These are phyloP conservation scores for Verbena officinalis DNA, from an alignment of 257 asterid species.

Conservation along the genomic window DNA sequence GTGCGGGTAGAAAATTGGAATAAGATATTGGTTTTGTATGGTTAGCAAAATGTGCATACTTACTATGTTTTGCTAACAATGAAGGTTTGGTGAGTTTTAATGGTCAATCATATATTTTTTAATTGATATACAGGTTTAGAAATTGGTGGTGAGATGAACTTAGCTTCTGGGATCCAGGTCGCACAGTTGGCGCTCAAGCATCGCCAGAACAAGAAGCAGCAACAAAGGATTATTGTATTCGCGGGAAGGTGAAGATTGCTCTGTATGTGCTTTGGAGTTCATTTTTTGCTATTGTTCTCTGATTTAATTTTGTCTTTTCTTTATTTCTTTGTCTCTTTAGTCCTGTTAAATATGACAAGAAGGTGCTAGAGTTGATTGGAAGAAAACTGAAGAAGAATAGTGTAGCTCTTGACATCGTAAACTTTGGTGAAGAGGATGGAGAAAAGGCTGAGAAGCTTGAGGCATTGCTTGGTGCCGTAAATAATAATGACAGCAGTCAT, in stretches of 20 bases:
- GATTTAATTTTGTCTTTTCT: conserved; percentile 3
- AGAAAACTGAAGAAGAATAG: conserved; percentile 91
- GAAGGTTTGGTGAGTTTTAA: not conserved
- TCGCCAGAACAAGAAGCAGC: conserved; percentile 98
- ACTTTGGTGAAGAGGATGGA: conserved; percentile 95
- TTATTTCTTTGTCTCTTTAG: conserved; percentile 43
- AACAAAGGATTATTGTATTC: conserved; percentile 93
- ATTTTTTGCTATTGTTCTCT: not conserved
- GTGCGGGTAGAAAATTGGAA: not conserved
- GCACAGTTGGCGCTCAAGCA: conserved; percentile 98
- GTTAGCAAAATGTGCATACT: not conserved
- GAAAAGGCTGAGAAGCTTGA: conserved; percentile 90
- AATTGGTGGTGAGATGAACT: conserved; percentile 89
- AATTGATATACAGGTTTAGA: conserved; percentile 61
- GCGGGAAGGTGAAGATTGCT: conserved; percentile 73
- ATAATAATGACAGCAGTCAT: conserved; percentile 94
- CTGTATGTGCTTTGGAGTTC: conserved; percentile 2
- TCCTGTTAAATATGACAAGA: conserved; percentile 92
- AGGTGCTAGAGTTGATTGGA: conserved; percentile 89
- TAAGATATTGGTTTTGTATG: conserved; percentile 4
- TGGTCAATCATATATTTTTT: not conserved
- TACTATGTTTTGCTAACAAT: not conserved
- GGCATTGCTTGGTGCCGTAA: conserved; percentile 88
- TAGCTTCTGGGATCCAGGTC: conserved; percentile 97
- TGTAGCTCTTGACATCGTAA: conserved; percentile 95